Evolutionary conservation across 2,329 filamentous ascomycete genomes (phyloP).

Genomic region (Sordariomycetes sp.): DNA sequence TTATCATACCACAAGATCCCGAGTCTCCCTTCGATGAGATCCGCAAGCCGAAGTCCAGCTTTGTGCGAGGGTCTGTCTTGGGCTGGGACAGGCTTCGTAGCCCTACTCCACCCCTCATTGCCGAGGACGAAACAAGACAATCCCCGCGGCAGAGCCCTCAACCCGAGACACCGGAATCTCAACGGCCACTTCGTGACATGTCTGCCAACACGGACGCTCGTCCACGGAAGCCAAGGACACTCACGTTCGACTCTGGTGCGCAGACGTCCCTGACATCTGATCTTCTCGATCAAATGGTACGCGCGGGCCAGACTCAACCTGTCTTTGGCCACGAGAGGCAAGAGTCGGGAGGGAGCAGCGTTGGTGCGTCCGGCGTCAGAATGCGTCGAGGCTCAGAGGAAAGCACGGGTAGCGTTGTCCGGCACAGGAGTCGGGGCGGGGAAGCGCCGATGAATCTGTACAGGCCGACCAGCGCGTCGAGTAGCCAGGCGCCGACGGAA

Average conservation of each 20-base stretch:
- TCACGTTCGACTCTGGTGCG: constrained; percentile 33
- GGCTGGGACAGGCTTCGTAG: constrained; percentile 1
- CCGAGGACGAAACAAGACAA: constrained; percentile 54
- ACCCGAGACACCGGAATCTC: constrained; percentile 40
- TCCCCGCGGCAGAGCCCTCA: constrained; percentile 29
- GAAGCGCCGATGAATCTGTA: constrained; percentile 23
- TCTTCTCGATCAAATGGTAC: constrained; percentile 67
- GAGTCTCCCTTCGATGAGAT: constrained; percentile 17
- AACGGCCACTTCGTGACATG: constrained; percentile 49
- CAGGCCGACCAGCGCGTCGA: constrained; percentile 65
- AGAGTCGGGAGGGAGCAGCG: constrained; percentile 22
- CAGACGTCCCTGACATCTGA: constrained; percentile 79
- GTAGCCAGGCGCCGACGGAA: constrained; percentile 36
- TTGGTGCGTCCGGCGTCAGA: constrained; percentile 28
- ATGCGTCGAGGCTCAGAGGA: constrained; percentile 35
- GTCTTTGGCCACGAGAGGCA: constrained; percentile 21
- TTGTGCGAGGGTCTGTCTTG: constrained; percentile 20
- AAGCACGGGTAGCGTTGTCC: constrained; percentile 32
- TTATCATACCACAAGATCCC: constrained; percentile 42
- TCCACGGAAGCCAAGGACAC: constrained; percentile 20
- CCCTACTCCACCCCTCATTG: constrained; percentile 29
- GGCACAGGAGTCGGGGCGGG: constrained; percentile 22
- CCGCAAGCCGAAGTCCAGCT: constrained; percentile 7
- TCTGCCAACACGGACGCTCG: constrained; percentile 43
- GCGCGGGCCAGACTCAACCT: constrained; percentile 30